Evolutionary conservation across 768 basidiomycete genomes (phyloP).

Genomic region (Collybia nuda): DNA sequence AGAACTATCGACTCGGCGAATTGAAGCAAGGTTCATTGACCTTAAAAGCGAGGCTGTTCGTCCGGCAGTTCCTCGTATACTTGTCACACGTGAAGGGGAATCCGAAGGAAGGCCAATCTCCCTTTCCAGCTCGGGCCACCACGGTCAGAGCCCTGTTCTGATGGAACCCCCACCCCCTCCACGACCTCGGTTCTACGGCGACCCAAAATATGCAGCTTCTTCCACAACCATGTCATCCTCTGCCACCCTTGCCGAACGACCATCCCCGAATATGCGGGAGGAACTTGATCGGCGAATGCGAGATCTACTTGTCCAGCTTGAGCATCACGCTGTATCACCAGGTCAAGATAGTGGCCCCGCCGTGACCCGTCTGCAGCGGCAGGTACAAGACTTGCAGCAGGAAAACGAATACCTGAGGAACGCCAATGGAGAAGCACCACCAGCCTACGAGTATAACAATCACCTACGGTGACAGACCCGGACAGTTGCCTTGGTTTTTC

Average conservation of each 20-base stretch:
- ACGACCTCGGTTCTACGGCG: neutral
- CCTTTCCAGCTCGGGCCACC: slow-evolving; percentile 4
- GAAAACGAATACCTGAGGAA: slow-evolving; percentile 9
- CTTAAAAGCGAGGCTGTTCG: neutral
- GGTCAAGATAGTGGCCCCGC: neutral
- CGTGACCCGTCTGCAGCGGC: slow-evolving; percentile 5
- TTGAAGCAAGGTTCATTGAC: slow-evolving; percentile 13
- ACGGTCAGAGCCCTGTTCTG: neutral
- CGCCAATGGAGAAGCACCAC: slow-evolving; percentile 3
- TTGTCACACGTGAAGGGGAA: slow-evolving; percentile 7
- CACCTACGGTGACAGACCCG: no score
- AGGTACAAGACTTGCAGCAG: slow-evolving; percentile 8
- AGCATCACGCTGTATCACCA: slow-evolving; percentile 1
- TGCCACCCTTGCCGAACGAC: no score
- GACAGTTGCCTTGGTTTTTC: no score
- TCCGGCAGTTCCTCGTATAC: slow-evolving; percentile 3
- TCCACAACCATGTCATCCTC: neutral
- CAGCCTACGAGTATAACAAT: slow-evolving; percentile 4
- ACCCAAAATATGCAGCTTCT: neutral
- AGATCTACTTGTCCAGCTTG: slow-evolving; percentile 7
- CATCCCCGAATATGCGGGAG: neutral
- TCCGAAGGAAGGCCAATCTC: slow-evolving; percentile 1
- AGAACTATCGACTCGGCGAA: slow-evolving; percentile 13
- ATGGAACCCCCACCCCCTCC: slow-evolving; percentile 1
- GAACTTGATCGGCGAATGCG: slow-evolving; percentile 9